These are phyloP conservation scores for Trypanosoma lewisi DNA, from an alignment of 208 protist genomes.

Conservation along the genomic window DNA sequence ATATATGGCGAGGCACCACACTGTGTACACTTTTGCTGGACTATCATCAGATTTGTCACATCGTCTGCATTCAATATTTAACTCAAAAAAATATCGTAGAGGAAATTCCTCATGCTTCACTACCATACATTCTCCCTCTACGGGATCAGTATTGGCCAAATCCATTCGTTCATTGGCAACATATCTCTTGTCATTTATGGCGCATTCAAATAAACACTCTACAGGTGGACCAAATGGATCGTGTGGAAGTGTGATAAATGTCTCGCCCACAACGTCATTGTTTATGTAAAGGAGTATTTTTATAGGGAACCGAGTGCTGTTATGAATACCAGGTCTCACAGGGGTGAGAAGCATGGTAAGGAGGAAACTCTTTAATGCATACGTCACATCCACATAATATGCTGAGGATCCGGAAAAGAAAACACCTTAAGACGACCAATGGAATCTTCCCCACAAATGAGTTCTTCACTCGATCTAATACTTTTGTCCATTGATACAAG, in stretches of 20 bases:
- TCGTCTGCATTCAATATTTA: constrained; percentile 12
- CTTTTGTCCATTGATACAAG: background rate
- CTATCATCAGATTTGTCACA: background rate
- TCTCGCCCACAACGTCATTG: constrained; percentile 7
- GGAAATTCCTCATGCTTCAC: constrained; percentile 26
- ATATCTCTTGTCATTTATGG: constrained; percentile 6
- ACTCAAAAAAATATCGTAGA: constrained; percentile 28
- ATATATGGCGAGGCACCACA: constrained; percentile 22
- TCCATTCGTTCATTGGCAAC: constrained; percentile 16
- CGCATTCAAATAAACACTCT: constrained; percentile 21
- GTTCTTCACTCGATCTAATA: constrained; percentile 9
- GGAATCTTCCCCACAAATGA: constrained; percentile 22
- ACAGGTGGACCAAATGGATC: constrained; percentile 22
- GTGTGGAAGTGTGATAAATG: constrained; percentile 18
- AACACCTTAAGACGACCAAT: constrained; percentile 26
- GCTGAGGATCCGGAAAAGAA: constrained; percentile 8
- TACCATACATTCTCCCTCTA: constrained; percentile 19
- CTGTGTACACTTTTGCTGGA: constrained; percentile 1
- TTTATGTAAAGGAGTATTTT: constrained; percentile 12
- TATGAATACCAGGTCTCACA: constrained; percentile 20
- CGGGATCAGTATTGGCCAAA: constrained; percentile 7
- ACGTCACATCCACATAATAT: constrained; percentile 32
- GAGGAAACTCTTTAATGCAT: constrained; percentile 16
- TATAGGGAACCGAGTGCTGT: constrained; percentile 24
- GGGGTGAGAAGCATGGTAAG: constrained; percentile 24